Evolutionary conservation across 495 filamentous ascomycete species (phyloP).

Genomic region (Aspergillus campestris): DNA sequence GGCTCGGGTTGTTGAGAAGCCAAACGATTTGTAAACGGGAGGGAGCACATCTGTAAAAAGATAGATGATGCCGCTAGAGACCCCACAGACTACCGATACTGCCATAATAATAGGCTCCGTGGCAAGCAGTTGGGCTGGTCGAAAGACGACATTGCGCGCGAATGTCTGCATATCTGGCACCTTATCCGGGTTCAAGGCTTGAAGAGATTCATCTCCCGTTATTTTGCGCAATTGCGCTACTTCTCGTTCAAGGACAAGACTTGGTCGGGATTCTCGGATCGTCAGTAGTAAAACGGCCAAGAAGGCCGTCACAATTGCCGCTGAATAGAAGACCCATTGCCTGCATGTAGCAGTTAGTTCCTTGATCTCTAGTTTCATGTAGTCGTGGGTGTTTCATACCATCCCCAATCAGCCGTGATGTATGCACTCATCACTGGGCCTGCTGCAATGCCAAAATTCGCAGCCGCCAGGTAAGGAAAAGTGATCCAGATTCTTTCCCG

Average conservation of each 20-base stretch:
- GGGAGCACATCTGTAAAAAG: conserved; percentile 33
- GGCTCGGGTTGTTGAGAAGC: conserved; percentile 16
- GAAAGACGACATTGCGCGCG: conserved; percentile 19
- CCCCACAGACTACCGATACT: conserved; percentile 6
- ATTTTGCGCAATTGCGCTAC: conserved; percentile 15
- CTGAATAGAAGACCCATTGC: conserved; percentile 26
- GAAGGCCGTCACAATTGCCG: conserved; percentile 11
- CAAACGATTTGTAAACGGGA: conserved; percentile 26
- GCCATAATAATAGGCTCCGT: conserved; percentile 36
- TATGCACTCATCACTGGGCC: conserved; percentile 38
- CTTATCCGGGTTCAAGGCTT: conserved; percentile 25
- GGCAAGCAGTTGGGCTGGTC: conserved; percentile 30
- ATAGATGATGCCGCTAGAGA: conserved; percentile 6
- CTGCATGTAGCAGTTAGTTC: conserved; percentile 24
- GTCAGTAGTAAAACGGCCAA: conserved; percentile 9
- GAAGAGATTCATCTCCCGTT: conserved; percentile 15
- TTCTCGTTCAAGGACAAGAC: conserved; percentile 20
- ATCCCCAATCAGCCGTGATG: conserved; percentile 24
- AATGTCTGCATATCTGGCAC: conserved; percentile 22
- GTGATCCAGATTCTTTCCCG: conserved; percentile 38
- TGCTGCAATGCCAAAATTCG: conserved; percentile 31
- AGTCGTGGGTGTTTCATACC: conserved; percentile 12
- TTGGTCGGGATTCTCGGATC: conserved; percentile 27
- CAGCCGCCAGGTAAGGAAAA: conserved; percentile 29
- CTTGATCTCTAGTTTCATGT: background rate